Percentiles rank a stretch among this genome's conserved stretches.
These are phyloP conservation scores for Verticillium albo-atrum DNA, from an alignment of 2,329 filamentous ascomycete species.

Conservation along the genomic window DNA sequence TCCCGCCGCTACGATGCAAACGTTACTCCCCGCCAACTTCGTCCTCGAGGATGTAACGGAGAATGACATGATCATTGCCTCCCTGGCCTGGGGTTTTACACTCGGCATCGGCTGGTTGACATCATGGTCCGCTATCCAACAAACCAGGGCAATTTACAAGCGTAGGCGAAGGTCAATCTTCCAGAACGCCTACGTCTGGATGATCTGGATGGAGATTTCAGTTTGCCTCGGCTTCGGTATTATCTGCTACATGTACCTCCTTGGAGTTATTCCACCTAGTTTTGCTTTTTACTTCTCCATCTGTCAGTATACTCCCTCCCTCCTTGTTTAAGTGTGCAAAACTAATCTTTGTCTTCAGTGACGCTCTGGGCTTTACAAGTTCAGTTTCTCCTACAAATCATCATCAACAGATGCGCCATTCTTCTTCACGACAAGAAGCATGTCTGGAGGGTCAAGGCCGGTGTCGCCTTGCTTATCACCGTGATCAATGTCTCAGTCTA, in stretches of 20 bases:
- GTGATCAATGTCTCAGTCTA: constrained; percentile 45
- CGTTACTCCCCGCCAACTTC: background rate
- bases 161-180: constrained; percentile 20
- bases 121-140: constrained; percentile 26
- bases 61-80: constrained; percentile 12
- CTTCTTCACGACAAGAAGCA: background rate
- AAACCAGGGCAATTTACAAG: constrained; percentile 24
- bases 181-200: constrained; percentile 36
- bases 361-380: constrained; percentile 22
- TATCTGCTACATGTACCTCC: constrained; percentile 22
- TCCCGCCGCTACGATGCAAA: background rate
- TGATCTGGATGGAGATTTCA: constrained; percentile 40
- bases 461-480: constrained; percentile 33
- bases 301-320: background rate
- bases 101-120: constrained; percentile 33
- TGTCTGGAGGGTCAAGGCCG: constrained; percentile 33
- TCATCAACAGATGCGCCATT: constrained; percentile 36
- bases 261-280: constrained; percentile 14
- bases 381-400: constrained; percentile 44
- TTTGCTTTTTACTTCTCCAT: constrained; percentile 5
- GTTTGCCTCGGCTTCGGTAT: constrained; percentile 30
- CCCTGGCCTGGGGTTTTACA: constrained; percentile 29
- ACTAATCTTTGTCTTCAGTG: background rate
- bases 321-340: background rate
- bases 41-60: background rate